Evolutionary conservation across 2,329 filamentous ascomycete species (phyloP), one percentile per base, ranked within the genome.

Genomic region (Neofusicoccum cordaticola): DNA sequence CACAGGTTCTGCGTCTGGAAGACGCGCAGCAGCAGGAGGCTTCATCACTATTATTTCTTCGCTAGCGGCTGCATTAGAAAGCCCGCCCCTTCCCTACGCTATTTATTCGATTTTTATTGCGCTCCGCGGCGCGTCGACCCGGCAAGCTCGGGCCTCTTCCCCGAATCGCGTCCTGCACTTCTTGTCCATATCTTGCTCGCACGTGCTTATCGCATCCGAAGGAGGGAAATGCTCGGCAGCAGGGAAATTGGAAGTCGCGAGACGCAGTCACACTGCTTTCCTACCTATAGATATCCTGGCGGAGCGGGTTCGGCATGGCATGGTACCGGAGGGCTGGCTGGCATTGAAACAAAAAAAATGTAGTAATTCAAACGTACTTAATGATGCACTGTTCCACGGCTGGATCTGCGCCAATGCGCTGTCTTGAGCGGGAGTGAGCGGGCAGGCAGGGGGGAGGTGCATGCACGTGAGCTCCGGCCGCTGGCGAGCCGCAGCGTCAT

Each of bases 241-340:
- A 60, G 56, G 56, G 56, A 60, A 44, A 60, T 60, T 60, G 56
- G 42, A 47, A 60, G 56, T 22, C 53, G 53, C 34, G 42, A 47
- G 56, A 34, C 27, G 56, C 41, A 27, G 42, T 31, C 42, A 41
- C 34, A 51, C 37, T 50, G 44, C 44, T 62, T 51, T 62, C 45
- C 37, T 51, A 47, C 35, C 58, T 62, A 17, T 62, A 62, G 58
- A 62, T 62, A 62, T 62, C 58, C 58, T 62, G 58, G 58, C 45
- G 58, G 58, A 41, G 37, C 56, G 56, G 56, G 56, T 45, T 60
- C 31, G 56, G 56, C 56, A 60, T n/a, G 56, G 56, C 56, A 60
- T 47, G 56, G n/a, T 22, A 47, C 27, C 9, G 56, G 56, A 60
- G 56, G 56, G 56, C 31, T 37, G 56, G 56, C n/a, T 60, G 56